Evolutionary conservation across 2,329 filamentous ascomycete species (phyloP).

Genomic region (Fusarium setosum): DNA sequence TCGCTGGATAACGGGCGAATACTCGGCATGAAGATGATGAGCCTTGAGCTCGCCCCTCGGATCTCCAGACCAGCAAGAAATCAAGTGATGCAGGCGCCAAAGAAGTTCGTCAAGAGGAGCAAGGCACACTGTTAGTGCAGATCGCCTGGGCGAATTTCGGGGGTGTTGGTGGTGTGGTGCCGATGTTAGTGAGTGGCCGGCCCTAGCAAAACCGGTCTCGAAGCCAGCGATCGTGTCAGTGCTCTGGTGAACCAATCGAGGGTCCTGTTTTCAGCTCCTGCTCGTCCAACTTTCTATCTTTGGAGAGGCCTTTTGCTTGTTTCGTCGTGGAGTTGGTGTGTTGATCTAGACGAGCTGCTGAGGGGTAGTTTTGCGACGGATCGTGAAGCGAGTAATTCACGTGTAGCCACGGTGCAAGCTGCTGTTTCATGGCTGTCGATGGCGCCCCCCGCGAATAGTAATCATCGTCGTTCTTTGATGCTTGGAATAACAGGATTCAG

Average conservation of each 20-base stretch:
- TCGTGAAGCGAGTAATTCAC: slow-evolving; percentile 2
- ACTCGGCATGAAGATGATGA: slow-evolving; percentile 3
- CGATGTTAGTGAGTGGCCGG: slow-evolving; percentile 21
- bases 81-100: background rate
- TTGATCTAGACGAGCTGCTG: slow-evolving; percentile 23
- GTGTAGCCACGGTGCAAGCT: background rate
- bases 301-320: slow-evolving; percentile 8
- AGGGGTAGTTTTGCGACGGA: slow-evolving; percentile 26
- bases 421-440: background rate
- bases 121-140: slow-evolving; percentile 27
- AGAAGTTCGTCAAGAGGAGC: slow-evolving; percentile 5
- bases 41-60: slow-evolving; percentile 8
- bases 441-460: slow-evolving; percentile 4
- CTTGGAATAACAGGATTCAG: background rate
- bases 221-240: slow-evolving; percentile 15
- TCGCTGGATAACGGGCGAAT: background rate
- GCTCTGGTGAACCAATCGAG: background rate
- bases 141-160: slow-evolving; percentile 11
- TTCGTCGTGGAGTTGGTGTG: slow-evolving; percentile 26
- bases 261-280: slow-evolving; percentile 20
- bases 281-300: slow-evolving; percentile 10
- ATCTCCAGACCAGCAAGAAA: background rate
- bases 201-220: background rate
- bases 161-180: slow-evolving; percentile 32
- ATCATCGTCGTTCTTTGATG: background rate